phyloP scores from a whole-genome alignment of 2,329 filamentous ascomycete genomes.

The Aspergillus fructus region DNA sequence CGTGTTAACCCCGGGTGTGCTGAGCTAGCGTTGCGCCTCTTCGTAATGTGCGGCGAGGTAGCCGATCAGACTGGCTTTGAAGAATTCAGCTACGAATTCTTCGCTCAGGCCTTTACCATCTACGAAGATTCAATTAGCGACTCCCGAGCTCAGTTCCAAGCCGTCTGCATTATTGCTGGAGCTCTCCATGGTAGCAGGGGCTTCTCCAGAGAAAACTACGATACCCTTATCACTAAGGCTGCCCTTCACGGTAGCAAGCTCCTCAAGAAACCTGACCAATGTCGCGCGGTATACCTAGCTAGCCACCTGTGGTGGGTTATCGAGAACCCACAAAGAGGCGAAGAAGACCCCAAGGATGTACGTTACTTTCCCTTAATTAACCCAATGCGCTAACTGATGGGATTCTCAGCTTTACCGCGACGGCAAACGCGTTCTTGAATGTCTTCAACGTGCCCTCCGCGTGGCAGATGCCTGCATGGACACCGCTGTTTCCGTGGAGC shows the following conservation, averaged over 20 bases:
- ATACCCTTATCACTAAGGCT: slow-evolving; percentile 96
- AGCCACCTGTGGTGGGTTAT: slow-evolving; percentile 98
- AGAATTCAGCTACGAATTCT: slow-evolving; percentile 97
- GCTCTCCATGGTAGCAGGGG: slow-evolving; percentile 84
- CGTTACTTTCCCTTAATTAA: slow-evolving; percentile 35
- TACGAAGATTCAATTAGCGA: slow-evolving; percentile 97
- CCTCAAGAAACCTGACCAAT: slow-evolving; percentile 96
- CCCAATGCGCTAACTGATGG: slow-evolving; percentile 4
- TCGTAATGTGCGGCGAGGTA: slow-evolving; percentile 87
- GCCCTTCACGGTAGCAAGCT: slow-evolving; percentile 95
- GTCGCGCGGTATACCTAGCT: slow-evolving; percentile 90
- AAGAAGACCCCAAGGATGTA: slow-evolving; percentile 78
- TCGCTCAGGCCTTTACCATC: slow-evolving; percentile 95
- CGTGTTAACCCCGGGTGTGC: slow-evolving; percentile 79
- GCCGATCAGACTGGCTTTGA: slow-evolving; percentile 90
- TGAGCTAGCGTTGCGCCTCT: slow-evolving; percentile 84
- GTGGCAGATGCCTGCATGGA: slow-evolving; percentile 99
- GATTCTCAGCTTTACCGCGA: slow-evolving; percentile 82
- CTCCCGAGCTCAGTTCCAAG: slow-evolving; percentile 95
- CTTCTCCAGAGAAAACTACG: slow-evolving; percentile 96
- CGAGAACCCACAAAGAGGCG: slow-evolving; percentile 71
- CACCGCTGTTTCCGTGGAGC: slow-evolving; percentile 90
- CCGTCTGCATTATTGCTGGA: slow-evolving; percentile 89
- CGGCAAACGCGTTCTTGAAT: slow-evolving; percentile 94
- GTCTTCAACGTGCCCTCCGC: slow-evolving; percentile 87